Base-by-base conservation (phyloP, 2,329 filamentous ascomycete genomes). In the Botrytis squamosa region DNA sequence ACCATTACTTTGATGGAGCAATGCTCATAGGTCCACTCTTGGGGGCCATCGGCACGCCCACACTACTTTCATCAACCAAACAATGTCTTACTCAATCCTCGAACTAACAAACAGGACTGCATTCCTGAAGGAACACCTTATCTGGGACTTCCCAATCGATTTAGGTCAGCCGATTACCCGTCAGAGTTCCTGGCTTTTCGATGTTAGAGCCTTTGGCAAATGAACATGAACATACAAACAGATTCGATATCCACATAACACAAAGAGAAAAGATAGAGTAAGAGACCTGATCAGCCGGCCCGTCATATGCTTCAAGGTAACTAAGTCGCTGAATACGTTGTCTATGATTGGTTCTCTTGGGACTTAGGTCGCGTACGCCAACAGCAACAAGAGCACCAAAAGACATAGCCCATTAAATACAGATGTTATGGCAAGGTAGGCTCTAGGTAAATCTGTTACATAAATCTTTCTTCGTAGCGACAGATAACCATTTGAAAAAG, bases 281-380 rank as follows among this genome's bases (percentile, higher is more conserved):
- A 42, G 29, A 20, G n/a, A 4, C 25, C 38, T 12, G 62, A 16
- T 29, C 62, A 20, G n/a, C 25, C 16, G 18, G 25, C 62, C 38
- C 40, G 6, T 1, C 3, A 40, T 9, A n/a, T 29, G 25, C 18
- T 29, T 42, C 7, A 44, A 22, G 62, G 18, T n/a, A 16, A 29
- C 29, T 20, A 64, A 64, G 16, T 16, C 25, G 25, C n/a, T 64
- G 38, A 20, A 44, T 3, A 64, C n/a, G 38, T 64, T 42, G 9
- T 18, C 4, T 29, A 29, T 42, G 25, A 40, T 64, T 64, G 40
- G 1, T 64, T 44, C 4, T 10, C 40, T 64, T 64, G 38, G 38
- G 38, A 64, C 25, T 8, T 64, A 14, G 62, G 62, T n/a, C 62
- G 62, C 38, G 62, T 64, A 64, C 62, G 25, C 62, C 40, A 64